A percentile compares a stretch with the other conserved stretches of the same genome.
These are phyloP conservation scores for Globisporangium carolinianum DNA, from an alignment of 352 stramenopile species.

Conservation along the genomic window DNA sequence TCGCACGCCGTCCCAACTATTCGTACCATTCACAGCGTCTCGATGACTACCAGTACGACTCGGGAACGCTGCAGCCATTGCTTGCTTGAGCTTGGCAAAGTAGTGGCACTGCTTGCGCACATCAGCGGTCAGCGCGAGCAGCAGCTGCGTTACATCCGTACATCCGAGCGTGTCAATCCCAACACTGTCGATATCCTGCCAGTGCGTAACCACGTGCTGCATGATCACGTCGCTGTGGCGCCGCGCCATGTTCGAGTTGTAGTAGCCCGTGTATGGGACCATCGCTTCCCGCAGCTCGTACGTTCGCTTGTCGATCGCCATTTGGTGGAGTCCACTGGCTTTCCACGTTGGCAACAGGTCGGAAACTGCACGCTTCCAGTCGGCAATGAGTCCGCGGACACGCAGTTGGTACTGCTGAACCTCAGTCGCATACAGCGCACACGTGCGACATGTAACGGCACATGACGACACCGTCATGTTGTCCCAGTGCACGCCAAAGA, in stretches of 20 bases:
- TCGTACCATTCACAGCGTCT: too few species aligned
- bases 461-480: slow-evolving; percentile 32
- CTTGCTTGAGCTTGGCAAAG: slow-evolving; percentile 42
- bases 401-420: slow-evolving; percentile 38
- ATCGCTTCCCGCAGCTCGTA: slow-evolving; percentile 55
- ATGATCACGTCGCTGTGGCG: slow-evolving; percentile 55
- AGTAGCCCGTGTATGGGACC: slow-evolving; percentile 50
- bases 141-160: slow-evolving; percentile 31
- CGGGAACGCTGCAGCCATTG: slow-evolving; percentile 36
- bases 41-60: too few species aligned
- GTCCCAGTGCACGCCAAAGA: slow-evolving; percentile 62
- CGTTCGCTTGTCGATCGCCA: slow-evolving; percentile 49
- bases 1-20: slow-evolving; percentile 8
- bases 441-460: slow-evolving; percentile 23
- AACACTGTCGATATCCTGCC: slow-evolving; percentile 29
- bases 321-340: slow-evolving; percentile 43
- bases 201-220: slow-evolving; percentile 46
- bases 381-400: slow-evolving; percentile 31
- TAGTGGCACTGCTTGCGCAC: slow-evolving; percentile 50
- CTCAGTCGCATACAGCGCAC: slow-evolving; percentile 37
- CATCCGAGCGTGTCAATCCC: slow-evolving; percentile 42
- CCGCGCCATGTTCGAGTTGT: slow-evolving; percentile 45
- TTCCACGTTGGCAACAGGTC: slow-evolving; percentile 32
- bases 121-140: slow-evolving; percentile 37
- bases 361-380: slow-evolving; percentile 34